These are phyloP conservation scores for Mortierella sp. DNA, from an alignment of 371 early-diverging fungal species.

Conservation along the genomic window DNA sequence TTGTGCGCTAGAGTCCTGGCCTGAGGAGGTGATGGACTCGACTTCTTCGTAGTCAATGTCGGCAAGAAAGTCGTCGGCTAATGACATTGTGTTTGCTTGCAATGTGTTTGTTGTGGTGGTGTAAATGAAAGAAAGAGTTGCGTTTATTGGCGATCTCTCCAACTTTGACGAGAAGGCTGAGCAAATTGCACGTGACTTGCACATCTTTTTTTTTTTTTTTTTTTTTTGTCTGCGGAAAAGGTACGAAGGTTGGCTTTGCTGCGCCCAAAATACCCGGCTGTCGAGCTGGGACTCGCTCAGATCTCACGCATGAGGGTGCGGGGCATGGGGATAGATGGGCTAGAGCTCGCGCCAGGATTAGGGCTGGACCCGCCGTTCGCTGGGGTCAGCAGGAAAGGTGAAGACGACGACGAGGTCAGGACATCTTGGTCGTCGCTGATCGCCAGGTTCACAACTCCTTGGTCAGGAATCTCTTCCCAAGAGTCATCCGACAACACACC, in stretches of 20 bases:
- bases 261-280: not conserved
- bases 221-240: not conserved
- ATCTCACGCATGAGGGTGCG: not conserved
- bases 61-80: constrained; percentile 84
- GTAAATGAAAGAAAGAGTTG: not conserved
- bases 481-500: constrained; percentile 45
- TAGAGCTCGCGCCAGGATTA: not conserved
- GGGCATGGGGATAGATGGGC: not conserved
- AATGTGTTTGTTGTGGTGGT: constrained; percentile 4
- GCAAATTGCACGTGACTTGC: not conserved
- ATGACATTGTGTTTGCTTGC: constrained; percentile 59
- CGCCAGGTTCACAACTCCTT: constrained; percentile 13
- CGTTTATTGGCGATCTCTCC: not conserved
- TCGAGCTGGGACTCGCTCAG: not conserved
- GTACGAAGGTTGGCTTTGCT: not conserved
- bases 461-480: constrained; percentile 48
- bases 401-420: constrained; percentile 24
- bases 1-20: constrained; percentile 10
- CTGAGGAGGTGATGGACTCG: constrained; percentile 55
- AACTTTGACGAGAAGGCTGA: not conserved
- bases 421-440: constrained; percentile 20
- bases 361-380: not conserved
- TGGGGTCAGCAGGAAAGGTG: constrained; percentile 29
- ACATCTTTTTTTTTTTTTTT: not conserved
- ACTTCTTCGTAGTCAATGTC: constrained; percentile 75